phyloP scores from a whole-genome alignment of 257 asterid genomes.

The Galeopsis tetrahit region DNA sequence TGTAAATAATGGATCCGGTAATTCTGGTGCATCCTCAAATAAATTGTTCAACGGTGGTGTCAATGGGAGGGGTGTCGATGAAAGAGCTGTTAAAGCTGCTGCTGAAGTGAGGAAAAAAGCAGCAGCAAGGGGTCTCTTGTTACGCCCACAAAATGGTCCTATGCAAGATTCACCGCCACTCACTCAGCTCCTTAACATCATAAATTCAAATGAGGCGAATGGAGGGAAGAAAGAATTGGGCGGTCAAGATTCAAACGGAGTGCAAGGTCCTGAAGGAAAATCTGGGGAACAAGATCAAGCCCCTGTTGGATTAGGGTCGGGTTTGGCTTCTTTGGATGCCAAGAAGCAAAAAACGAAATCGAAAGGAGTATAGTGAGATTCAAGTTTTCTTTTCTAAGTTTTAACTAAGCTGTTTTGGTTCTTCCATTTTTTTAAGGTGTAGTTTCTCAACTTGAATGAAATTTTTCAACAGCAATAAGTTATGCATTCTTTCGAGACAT shows the following conservation, averaged over 20 bases:
- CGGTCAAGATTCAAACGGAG: slow-evolving; percentile 45
- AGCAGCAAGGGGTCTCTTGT: slow-evolving; percentile 80
- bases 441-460: slow-evolving; percentile 2
- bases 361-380: slow-evolving; percentile 50
- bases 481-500: not conserved
- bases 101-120: slow-evolving; percentile 89
- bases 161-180: slow-evolving; percentile 65
- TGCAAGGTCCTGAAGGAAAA: slow-evolving; percentile 37
- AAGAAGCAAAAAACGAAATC: slow-evolving; percentile 72
- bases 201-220: slow-evolving; percentile 40
- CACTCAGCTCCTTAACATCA: slow-evolving; percentile 62
- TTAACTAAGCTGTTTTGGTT: not conserved
- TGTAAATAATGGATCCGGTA: slow-evolving; percentile 43
- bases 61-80: slow-evolving; percentile 74
- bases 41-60: slow-evolving; percentile 42
- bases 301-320: slow-evolving; percentile 81
- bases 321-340: slow-evolving; percentile 62
- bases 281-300: slow-evolving; percentile 49
- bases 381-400: slow-evolving; percentile 12
- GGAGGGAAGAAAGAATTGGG: slow-evolving; percentile 48
- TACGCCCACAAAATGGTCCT: slow-evolving; percentile 73
- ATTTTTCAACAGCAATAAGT: not conserved
- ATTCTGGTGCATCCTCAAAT: slow-evolving; percentile 41
- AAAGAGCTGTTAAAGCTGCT: slow-evolving; percentile 86
- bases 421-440: slow-evolving; percentile 17